These are phyloP conservation scores for Cornus kousa DNA, from an alignment of 148 eudicot species.

Conservation along the genomic window DNA sequence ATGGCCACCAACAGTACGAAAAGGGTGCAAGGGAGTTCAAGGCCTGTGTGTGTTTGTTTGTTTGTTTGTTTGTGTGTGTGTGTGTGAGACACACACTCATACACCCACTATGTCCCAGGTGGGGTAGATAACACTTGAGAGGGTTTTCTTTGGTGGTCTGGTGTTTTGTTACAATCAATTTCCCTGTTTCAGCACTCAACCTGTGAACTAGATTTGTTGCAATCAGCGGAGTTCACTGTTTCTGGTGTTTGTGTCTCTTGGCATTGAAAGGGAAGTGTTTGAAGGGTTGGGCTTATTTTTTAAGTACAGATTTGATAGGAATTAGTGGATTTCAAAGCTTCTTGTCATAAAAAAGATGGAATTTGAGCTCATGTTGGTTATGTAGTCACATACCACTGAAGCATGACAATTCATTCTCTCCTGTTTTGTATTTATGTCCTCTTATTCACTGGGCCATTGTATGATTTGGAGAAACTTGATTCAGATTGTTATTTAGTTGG, in stretches of 20 bases:
- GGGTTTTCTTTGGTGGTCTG: no score
- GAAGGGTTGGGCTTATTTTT: not conserved
- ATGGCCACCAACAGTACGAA: not conserved
- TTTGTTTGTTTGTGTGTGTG: no score
- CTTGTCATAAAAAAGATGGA: not conserved
- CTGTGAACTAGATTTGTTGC: not conserved
- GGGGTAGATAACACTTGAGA: no score
- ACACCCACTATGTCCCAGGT: no score
- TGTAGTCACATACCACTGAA: constrained; percentile 5
- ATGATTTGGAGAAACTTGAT: no score
- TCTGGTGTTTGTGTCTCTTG: not conserved
- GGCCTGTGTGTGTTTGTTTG: not conserved
- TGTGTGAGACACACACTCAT: not conserved
- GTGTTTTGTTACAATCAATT: no score
- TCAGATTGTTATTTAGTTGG: no score
- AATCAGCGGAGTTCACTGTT: not conserved
- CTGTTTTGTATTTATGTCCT: not conserved
- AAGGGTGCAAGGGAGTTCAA: not conserved
- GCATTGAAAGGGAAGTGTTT: not conserved
- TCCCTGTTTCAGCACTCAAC: no score
- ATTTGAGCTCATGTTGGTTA: constrained; percentile 10
- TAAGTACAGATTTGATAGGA: constrained; percentile 1
- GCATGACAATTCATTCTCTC: constrained; percentile 7
- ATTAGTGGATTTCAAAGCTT: not conserved
- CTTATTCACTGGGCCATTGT: not conserved